Percentiles rank a stretch among this genome's conserved stretches.
These are phyloP conservation scores for Wickerhamomyces strasburgensis DNA, from an alignment of 805 yeast genomes.

Conservation along the genomic window DNA sequence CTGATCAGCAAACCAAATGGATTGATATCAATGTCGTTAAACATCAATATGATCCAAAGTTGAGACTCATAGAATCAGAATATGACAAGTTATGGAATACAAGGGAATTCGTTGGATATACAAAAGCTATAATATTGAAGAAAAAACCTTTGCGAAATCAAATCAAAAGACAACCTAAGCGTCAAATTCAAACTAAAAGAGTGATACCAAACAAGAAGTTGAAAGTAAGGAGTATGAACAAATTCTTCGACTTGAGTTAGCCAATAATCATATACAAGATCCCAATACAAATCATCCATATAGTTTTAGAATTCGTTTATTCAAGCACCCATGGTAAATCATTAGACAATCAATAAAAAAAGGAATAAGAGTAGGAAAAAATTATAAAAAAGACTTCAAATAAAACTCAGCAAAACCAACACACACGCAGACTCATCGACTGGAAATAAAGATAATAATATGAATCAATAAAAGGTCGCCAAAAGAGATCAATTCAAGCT, in stretches of 20 bases:
- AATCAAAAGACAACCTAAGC: background rate
- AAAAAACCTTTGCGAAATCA: constrained; percentile 1
- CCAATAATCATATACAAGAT: background rate
- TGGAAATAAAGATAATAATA: background rate
- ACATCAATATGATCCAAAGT: constrained; percentile 5
- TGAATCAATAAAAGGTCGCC: too few relatives aligned
- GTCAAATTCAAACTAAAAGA: constrained; percentile 1
- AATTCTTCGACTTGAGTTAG: constrained; percentile 19
- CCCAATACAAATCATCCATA: background rate
- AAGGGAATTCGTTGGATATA: constrained; percentile 11
- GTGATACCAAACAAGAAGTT: constrained; percentile 7
- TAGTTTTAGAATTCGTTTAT: constrained; percentile 2
- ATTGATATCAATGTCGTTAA: constrained; percentile 20
- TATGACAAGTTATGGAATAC: constrained; percentile 17
- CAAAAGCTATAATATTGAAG: constrained; percentile 16
- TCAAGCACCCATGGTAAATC: constrained; percentile 12
- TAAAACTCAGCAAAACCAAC: constrained; percentile 1
- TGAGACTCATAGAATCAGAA: constrained; percentile 2
- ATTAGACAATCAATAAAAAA: constrained; percentile 7
- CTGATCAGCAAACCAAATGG: constrained; percentile 2
- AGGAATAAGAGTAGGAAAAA: constrained; percentile 3
- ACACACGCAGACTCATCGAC: constrained; percentile 2
- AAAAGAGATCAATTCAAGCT: too few relatives aligned
- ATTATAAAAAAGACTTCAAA: background rate
- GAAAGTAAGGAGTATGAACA: constrained; percentile 9